Evolutionary conservation across 805 yeast species (phyloP).

Genomic region (Sugiyamaella floridensis): DNA sequence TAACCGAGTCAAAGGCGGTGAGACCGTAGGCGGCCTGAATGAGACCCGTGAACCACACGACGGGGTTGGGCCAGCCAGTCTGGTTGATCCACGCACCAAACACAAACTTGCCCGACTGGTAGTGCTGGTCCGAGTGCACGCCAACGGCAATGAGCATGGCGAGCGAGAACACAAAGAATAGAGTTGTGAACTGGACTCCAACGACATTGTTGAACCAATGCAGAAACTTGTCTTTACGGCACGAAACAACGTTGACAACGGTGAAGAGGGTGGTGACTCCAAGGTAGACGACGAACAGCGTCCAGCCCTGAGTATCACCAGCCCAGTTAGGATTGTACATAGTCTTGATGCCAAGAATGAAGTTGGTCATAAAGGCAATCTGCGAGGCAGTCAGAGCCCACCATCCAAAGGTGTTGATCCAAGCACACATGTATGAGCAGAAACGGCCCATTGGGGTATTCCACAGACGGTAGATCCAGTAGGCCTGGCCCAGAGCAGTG

Average conservation of each 20-base stretch:
- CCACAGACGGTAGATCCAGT: constrained; percentile 14
- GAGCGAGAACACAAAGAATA: constrained; percentile 12
- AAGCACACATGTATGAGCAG: constrained; percentile 14
- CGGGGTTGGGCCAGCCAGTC: constrained; percentile 63
- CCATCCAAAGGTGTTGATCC: constrained; percentile 19
- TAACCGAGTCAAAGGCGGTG: constrained; percentile 75
- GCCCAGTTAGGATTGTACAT: constrained; percentile 12
- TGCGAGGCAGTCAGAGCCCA: constrained; percentile 15
- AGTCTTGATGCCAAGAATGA: constrained; percentile 11
- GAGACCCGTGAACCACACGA: constrained; percentile 69
- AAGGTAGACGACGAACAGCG: constrained; percentile 11
- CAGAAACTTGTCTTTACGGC: constrained; percentile 12
- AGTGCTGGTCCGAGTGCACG: constrained; percentile 6
- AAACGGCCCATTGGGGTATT: constrained; percentile 10
- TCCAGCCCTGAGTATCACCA: constrained; percentile 11
- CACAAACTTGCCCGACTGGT: constrained; percentile 15
- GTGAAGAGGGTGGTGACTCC: constrained; percentile 10
- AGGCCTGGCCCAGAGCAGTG: constrained; percentile 17
- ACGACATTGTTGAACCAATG: constrained; percentile 13
- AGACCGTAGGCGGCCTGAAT: constrained; percentile 72
- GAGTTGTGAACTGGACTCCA: constrained; percentile 6
- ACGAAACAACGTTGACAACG: constrained; percentile 9
- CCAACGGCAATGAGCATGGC: constrained; percentile 14
- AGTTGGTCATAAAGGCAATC: constrained; percentile 12
- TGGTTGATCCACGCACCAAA: constrained; percentile 14